Percentiles rank a stretch among this genome's conserved stretches.
Conservation (phyloP, 2,329 filamentous ascomycete species). For the Cytospora piceae region DNA sequence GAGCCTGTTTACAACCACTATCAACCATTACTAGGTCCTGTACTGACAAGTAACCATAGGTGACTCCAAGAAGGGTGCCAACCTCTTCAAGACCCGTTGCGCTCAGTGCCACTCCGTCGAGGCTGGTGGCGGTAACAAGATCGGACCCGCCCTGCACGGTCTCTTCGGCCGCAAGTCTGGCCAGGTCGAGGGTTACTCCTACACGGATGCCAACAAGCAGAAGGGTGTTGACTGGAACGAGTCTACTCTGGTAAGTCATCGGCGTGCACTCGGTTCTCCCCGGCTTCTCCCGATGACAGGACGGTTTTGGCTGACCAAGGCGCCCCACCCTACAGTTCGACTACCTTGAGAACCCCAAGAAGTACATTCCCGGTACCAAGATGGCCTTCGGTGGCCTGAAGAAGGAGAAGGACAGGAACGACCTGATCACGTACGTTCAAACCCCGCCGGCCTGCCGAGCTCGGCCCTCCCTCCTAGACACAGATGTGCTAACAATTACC, state of each 20-base stretch:
- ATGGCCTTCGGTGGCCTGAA: conserved; percentile 99
- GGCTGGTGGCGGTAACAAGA: conserved; percentile 91
- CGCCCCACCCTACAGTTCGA: conserved; percentile 61
- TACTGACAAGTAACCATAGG: conserved; percentile 54
- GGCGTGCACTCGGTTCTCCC: background rate
- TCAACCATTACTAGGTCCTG: background rate
- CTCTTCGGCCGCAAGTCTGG: conserved; percentile 97
- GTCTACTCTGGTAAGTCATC: conserved; percentile 71
- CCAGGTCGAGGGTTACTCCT: conserved; percentile 87
- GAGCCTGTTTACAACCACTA: background rate
- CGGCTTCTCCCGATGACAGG: background rate
- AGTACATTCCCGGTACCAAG: conserved; percentile 99
- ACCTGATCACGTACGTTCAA: conserved; percentile 86
- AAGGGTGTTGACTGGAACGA: conserved; percentile 92
- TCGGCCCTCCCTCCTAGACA: conserved; percentile 31
- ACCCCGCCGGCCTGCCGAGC: background rate
- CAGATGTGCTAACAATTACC: conserved; percentile 17
- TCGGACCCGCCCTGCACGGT: conserved; percentile 94
- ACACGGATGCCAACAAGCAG: conserved; percentile 99
- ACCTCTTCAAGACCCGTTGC: conserved; percentile 99
- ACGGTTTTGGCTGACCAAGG: conserved; percentile 5
- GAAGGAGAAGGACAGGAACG: conserved; percentile 99
- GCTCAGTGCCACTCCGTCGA: conserved; percentile 98
- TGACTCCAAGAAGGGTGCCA: conserved; percentile 94
- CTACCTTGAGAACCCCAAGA: conserved; percentile 99